A percentile compares a stretch with the other conserved stretches of the same genome.
Conservation (phyloP, 805 yeast species). For the Wickerhamomyces subpelliculosus region DNA sequence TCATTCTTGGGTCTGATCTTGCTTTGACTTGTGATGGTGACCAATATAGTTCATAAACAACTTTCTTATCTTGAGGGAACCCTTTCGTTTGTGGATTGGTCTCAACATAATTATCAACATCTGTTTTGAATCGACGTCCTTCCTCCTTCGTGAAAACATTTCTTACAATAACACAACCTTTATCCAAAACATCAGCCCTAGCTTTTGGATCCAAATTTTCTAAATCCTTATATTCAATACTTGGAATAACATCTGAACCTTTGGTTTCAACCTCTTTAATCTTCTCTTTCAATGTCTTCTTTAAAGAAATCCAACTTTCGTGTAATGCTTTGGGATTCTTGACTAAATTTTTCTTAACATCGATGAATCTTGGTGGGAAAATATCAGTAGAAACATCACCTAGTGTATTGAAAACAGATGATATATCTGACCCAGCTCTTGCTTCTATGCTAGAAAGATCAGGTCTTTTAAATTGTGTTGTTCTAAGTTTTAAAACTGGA, state of each 20-base stretch:
- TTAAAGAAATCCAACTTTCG: conserved; percentile 3
- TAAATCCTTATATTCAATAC: not conserved
- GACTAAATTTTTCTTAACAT: conserved; percentile 2
- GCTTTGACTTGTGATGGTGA: conserved; percentile 31
- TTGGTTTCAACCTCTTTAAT: not conserved
- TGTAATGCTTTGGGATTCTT: not conserved
- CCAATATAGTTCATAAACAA: conserved; percentile 32
- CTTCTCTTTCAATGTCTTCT: not conserved
- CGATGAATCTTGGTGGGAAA: not conserved
- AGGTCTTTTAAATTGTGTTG: not conserved
- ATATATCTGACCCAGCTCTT: conserved; percentile 2
- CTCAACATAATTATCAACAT: conserved; percentile 20
- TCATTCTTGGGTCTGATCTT: conserved; percentile 30
- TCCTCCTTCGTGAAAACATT: conserved; percentile 23
- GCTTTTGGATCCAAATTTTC: not conserved
- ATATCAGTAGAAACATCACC: not conserved
- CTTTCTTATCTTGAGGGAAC: conserved; percentile 17
- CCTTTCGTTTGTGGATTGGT: conserved; percentile 26
- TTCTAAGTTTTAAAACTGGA: not conserved
- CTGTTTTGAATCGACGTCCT: conserved; percentile 19
- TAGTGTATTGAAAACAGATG: conserved; percentile 2
- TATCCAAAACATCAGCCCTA: conserved; percentile 2
- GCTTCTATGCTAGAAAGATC: conserved; percentile 1
- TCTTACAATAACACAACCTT: conserved; percentile 26
- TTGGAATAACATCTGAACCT: not conserved